These are phyloP conservation scores for Colletotrichum noveboracense DNA, from an alignment of 2,329 filamentous ascomycete genomes.

Conservation along the genomic window DNA sequence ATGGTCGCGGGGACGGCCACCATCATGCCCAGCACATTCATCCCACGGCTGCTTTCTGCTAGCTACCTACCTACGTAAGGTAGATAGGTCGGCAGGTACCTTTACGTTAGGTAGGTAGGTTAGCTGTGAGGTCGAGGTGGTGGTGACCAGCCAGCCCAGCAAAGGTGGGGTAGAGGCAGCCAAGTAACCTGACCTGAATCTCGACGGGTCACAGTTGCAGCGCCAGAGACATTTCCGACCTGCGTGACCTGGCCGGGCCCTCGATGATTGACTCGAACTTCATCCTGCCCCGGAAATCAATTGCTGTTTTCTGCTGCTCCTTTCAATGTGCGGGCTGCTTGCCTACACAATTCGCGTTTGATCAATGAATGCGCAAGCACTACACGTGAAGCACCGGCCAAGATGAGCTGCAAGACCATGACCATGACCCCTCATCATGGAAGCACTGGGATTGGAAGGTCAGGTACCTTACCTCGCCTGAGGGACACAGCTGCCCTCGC, in stretches of 20 bases:
- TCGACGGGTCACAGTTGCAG: conserved; percentile 9
- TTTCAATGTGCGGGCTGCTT: background rate
- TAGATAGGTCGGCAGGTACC: background rate
- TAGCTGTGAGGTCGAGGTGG: background rate
- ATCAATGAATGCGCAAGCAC: background rate
- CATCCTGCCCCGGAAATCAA: background rate
- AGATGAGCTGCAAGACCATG: background rate
- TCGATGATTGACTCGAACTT: background rate
- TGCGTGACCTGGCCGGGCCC: background rate
- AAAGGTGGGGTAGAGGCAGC: conserved; percentile 18
- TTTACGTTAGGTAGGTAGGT: background rate
- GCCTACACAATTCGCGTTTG: background rate
- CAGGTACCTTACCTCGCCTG: background rate
- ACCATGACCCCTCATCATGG: background rate
- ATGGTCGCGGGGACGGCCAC: background rate
- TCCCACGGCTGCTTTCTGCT: background rate
- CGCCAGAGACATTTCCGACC: background rate
- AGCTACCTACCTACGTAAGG: background rate
- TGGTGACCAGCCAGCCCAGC: conserved; percentile 2
- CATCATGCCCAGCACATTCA: background rate
- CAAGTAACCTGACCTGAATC: conserved; percentile 16
- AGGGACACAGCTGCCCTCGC: background rate
- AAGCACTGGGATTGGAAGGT: background rate
- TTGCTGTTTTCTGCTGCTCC: background rate
- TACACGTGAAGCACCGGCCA: background rate